Evolutionary conservation across 1,284 basidiomycete species (phyloP).

Genomic region (Mrakiaceae sp.): DNA sequence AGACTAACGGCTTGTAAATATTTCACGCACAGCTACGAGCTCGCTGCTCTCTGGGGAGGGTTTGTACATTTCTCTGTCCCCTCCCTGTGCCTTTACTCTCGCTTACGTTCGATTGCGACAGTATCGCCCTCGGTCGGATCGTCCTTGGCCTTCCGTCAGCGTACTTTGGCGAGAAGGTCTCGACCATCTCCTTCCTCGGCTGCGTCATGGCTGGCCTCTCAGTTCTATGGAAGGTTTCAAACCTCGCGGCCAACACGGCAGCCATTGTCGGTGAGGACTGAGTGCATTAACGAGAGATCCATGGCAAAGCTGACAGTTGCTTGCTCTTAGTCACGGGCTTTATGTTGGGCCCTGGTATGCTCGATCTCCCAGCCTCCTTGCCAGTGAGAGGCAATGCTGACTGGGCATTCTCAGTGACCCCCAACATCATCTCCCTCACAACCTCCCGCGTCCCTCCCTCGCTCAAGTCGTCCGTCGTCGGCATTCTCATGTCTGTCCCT

Average conservation of each 20-base stretch:
- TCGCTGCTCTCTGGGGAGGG: neutral
- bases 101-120: neutral
- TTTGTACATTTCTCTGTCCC: neutral
- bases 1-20: no score
- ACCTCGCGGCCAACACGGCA: neutral
- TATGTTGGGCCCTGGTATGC: neutral
- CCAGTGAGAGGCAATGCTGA: no score
- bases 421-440: constrained; percentile 11
- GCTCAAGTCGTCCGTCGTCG: constrained; percentile 2
- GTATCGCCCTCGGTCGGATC: constrained; percentile 7
- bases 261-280: neutral
- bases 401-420: neutral
- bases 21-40: no score
- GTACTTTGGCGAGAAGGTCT: neutral
- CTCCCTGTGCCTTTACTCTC: neutral
- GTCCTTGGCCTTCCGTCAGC: neutral
- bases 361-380: neutral
- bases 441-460: constrained; percentile 4
- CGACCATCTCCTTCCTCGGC: neutral
- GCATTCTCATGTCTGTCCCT: neutral
- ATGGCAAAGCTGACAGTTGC: no score
- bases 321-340: neutral
- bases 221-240: neutral
- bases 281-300: no score
- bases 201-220: neutral